A percentile compares a stretch with the other conserved stretches of the same genome.
These are phyloP conservation scores for Lentinula sp. DNA, from an alignment of 768 basidiomycete genomes.

Conservation along the genomic window DNA sequence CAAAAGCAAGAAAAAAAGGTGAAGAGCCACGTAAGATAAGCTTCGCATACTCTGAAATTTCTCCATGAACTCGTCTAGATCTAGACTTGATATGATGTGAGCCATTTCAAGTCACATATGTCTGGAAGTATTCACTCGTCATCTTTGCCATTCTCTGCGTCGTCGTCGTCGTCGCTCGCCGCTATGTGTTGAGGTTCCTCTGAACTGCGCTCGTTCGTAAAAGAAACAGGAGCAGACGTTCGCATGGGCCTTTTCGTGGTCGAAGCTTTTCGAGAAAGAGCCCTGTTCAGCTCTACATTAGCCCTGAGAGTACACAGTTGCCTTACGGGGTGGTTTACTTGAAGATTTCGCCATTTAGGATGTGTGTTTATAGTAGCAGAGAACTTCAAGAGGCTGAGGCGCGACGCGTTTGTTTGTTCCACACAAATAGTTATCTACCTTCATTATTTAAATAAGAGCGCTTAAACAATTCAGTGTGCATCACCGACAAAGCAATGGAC, in stretches of 20 bases:
- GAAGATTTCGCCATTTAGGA: conserved; percentile 21
- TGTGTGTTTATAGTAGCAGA: not conserved
- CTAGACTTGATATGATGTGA: not conserved
- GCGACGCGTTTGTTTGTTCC: conserved; percentile 11
- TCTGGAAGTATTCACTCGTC: conserved; percentile 8
- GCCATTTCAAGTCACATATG: no score
- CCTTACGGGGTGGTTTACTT: conserved; percentile 7
- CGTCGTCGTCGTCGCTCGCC: not conserved
- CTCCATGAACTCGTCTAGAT: conserved; percentile 8
- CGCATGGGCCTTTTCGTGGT: conserved; percentile 13
- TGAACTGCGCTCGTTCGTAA: conserved; percentile 11
- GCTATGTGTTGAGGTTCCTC: conserved; percentile 2
- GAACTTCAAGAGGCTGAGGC: conserved; percentile 10
- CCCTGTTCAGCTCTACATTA: not conserved
- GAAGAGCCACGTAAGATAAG: not conserved
- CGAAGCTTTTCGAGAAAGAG: not conserved
- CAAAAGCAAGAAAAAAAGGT: not conserved
- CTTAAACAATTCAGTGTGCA: no score
- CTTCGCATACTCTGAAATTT: conserved; percentile 14
- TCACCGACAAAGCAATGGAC: conserved; percentile 31
- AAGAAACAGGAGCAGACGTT: conserved; percentile 12
- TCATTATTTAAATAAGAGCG: no score
- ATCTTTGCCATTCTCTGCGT: conserved; percentile 8
- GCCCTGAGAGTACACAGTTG: not conserved
- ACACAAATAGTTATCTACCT: not conserved